Evolutionary conservation across 805 yeast genomes (phyloP), one percentile per base, ranked within the genome.

Genomic region (Yarrowia deformans): DNA sequence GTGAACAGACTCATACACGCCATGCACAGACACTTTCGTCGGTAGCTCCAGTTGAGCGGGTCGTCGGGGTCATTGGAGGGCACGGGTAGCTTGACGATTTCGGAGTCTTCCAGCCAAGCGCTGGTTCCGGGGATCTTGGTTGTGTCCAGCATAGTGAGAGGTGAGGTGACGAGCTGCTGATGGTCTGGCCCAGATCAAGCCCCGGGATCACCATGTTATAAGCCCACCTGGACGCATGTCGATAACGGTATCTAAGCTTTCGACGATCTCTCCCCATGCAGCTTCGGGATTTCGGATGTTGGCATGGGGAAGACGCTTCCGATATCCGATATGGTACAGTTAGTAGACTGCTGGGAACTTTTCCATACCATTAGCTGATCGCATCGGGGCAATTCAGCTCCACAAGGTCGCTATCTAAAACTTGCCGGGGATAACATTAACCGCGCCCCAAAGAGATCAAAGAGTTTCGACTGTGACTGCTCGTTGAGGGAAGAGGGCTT

Each of bases 21-120:
- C 66, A 85, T 77, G 46, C 83, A 81, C 40, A 83, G 56, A 76
- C 79, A 75, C 73, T 87, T 87, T 54, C 90, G 81, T 46, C 74
- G 70, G 29, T 73, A 75, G 1, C 84, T 67, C 92, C 92, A 89
- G 73, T 87, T 88, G 68, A 89, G 79, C 1, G 92, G 92, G 73
- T 89, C 93, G 72, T 88, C 85, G 6, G 91, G 90, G 71, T 88
- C 88, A 64, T 83, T 85, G 0, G 89, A 83, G 1, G 93, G 93
- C 9, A 85, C 85, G 35, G 93, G 92, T 48, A 86, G 83, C 55
- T 88, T 78, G 14, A 88, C 84, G 70, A 87, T 23, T 8, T 48
- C 13, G 1, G 46, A 32, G 3, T 52, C n/a, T 35, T 73, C 73
- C 12, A 73, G 70, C 40, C 71, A 68, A 9, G 66, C 68, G 48